phyloP scores from a whole-genome alignment of 2,329 filamentous ascomycete genomes.

The Paecilomyces niveus region DNA sequence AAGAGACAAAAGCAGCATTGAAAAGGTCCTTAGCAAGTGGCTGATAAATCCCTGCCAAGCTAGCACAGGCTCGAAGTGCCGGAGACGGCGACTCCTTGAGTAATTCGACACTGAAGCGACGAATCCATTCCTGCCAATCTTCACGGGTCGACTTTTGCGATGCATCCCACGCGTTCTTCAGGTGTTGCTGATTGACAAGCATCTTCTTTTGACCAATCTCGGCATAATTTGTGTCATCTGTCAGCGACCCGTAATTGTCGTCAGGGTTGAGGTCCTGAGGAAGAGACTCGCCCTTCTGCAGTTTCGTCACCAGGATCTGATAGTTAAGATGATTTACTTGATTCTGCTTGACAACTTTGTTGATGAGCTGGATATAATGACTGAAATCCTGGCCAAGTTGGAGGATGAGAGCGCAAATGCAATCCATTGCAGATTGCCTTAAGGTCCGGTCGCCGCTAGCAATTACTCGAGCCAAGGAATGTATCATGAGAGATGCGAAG shows the following conservation, averaged over 20 bases:
- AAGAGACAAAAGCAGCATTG: conserved; percentile 98
- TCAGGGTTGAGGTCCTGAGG: conserved; percentile 90
- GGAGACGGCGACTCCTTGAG: conserved; percentile 95
- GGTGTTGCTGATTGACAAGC: conserved; percentile 93
- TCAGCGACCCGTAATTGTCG: conserved; percentile 66
- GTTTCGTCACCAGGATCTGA: conserved; percentile 80
- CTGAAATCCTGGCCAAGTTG: conserved; percentile 93
- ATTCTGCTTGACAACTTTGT: conserved; percentile 71
- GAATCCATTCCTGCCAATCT: conserved; percentile 99
- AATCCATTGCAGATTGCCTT: conserved; percentile 80
- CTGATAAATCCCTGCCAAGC: conserved; percentile 81
- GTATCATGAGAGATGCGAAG: conserved; percentile 92
- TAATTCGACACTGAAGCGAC: conserved; percentile 89
- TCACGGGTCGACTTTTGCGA: conserved; percentile 95
- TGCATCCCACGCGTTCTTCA: conserved; percentile 96
- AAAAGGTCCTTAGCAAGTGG: conserved; percentile 90
- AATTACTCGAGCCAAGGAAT: conserved; percentile 79
- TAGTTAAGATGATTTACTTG: conserved; percentile 88
- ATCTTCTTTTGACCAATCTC: conserved; percentile 90
- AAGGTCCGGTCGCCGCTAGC: conserved; percentile 64
- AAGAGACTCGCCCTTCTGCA: conserved; percentile 91
- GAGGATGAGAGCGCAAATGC: conserved; percentile 88
- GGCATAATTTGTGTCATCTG: conserved; percentile 72
- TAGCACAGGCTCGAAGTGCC: conserved; percentile 85
- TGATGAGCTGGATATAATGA: conserved; percentile 88